Percentiles rank a stretch among this genome's conserved stretches.
phyloP scores from a whole-genome alignment of 306 rosid species.

The Citrullus amarus region DNA sequence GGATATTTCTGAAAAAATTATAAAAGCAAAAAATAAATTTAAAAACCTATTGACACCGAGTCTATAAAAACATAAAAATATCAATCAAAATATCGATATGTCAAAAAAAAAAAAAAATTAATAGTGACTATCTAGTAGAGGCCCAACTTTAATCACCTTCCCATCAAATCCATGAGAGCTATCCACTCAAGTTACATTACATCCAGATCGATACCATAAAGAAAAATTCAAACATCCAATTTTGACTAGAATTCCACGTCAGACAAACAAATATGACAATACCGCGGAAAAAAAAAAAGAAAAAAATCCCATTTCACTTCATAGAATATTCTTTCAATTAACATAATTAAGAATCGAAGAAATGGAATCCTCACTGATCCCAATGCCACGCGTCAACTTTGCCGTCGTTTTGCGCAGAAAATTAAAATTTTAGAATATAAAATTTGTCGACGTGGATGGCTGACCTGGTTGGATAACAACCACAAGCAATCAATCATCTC shows the following conservation, averaged over 20 bases:
- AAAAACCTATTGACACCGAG: too few relatives aligned
- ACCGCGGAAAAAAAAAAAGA: too few relatives aligned
- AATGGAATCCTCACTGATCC: neutral
- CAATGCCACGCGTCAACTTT: conserved; percentile 1
- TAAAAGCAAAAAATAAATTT: too few relatives aligned
- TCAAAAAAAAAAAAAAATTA: too few relatives aligned
- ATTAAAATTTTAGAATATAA: neutral
- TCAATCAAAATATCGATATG: too few relatives aligned
- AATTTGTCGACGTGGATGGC: neutral
- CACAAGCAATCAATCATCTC: conserved; percentile 15
- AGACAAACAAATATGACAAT: neutral
- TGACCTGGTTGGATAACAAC: conserved; percentile 34
- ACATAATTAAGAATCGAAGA: neutral
- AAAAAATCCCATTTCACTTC: neutral
- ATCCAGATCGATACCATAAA: neutral
- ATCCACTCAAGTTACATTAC: neutral
- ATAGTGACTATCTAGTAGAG: neutral
- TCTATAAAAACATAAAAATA: too few relatives aligned
- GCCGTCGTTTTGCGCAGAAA: neutral
- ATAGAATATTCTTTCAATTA: neutral
- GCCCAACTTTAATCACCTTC: neutral
- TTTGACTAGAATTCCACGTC: conserved; percentile 10
- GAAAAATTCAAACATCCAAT: neutral
- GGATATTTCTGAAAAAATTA: too few relatives aligned
- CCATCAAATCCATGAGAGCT: neutral